Evolutionary conservation across 1,284 basidiomycete species (phyloP).

Genomic region (Fereydounia khargensis): DNA sequence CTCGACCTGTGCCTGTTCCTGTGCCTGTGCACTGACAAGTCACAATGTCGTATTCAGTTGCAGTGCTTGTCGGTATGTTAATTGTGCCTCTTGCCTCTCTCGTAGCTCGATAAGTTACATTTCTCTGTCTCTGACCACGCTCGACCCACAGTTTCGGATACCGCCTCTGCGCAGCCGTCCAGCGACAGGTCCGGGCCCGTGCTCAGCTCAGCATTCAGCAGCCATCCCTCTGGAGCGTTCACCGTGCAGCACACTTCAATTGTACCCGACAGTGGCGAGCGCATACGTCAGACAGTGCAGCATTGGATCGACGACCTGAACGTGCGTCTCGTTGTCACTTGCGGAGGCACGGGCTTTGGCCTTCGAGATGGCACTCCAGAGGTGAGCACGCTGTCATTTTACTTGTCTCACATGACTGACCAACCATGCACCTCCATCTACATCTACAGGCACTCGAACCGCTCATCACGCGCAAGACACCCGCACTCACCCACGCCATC

Average conservation of each 20-base stretch:
- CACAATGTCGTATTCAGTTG: neutral
- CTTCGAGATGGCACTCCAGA: slow-evolving; percentile 76
- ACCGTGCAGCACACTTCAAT: slow-evolving; percentile 1
- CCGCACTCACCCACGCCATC: slow-evolving; percentile 76
- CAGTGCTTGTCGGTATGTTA: neutral
- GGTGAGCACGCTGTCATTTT: too few species aligned
- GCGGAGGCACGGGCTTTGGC: slow-evolving; percentile 83
- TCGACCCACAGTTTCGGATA: slow-evolving; percentile 31
- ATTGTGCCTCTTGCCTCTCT: neutral
- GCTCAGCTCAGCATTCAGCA: slow-evolving; percentile 9
- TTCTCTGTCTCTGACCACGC: neutral
- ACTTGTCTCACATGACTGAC: slow-evolving; percentile 59
- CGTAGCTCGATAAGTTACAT: neutral
- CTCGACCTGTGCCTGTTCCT: neutral
- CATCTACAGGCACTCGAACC: slow-evolving; percentile 71
- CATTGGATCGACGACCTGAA: slow-evolving; percentile 10
- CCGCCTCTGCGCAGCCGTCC: slow-evolving; percentile 13
- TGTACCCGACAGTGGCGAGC: slow-evolving; percentile 21
- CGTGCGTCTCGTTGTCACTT: slow-evolving; percentile 63
- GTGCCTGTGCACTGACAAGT: neutral
- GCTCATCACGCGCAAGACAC: slow-evolving; percentile 71
- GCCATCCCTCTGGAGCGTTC: slow-evolving; percentile 9
- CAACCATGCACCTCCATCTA: slow-evolving; percentile 59
- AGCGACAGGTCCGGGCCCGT: slow-evolving; percentile 36
- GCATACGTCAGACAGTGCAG: slow-evolving; percentile 5